phyloP scores from a whole-genome alignment of 805 yeast species.

The Lipomyces spencermartinsiae region DNA sequence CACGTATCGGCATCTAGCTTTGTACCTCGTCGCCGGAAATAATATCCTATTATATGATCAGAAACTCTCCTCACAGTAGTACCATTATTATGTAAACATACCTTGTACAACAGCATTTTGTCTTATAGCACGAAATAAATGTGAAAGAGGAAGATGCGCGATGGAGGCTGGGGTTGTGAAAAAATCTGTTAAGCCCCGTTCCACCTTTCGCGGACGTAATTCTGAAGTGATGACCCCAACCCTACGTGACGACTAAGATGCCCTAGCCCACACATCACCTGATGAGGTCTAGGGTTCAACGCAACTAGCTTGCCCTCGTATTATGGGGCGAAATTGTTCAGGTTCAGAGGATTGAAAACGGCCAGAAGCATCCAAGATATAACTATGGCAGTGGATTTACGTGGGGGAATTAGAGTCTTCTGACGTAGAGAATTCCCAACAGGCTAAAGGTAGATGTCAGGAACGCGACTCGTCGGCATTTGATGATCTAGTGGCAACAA shows the following conservation, averaged over 20 bases:
- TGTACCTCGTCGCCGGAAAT: constrained; percentile 79
- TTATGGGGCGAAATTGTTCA: neutral
- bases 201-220: neutral
- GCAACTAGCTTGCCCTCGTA: neutral
- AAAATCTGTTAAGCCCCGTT: neutral
- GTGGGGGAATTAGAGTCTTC: too few relatives aligned
- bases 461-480: too few relatives aligned
- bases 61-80: neutral
- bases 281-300: neutral
- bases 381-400: too few relatives aligned
- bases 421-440: too few relatives aligned
- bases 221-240: neutral
- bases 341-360: too few relatives aligned
- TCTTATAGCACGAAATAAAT: neutral
- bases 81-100: constrained; percentile 23
- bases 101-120: constrained; percentile 49
- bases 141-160: neutral
- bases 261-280: neutral
- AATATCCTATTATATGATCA: constrained; percentile 60
- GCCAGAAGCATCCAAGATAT: too few relatives aligned
- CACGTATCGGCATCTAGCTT: neutral
- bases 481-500: too few relatives aligned
- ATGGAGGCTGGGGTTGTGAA: neutral
- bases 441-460: too few relatives aligned
- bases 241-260: neutral